A percentile compares a stretch with the other conserved stretches of the same genome.
phyloP scores from a whole-genome alignment of 192 early-diverging fungal genomes.

The Backusella luteola region DNA sequence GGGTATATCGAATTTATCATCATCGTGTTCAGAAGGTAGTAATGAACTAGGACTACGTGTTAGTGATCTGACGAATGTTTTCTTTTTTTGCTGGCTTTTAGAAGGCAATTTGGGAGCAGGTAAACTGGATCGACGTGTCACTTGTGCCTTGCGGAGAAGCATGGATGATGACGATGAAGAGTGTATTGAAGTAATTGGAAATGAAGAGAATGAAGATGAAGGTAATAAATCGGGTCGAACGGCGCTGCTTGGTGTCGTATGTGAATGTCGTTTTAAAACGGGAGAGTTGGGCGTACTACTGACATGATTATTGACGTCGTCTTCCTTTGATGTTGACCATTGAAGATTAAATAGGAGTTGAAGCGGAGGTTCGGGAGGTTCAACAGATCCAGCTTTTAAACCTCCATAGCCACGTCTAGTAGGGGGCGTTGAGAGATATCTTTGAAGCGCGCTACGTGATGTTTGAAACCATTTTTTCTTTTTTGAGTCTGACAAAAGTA shows the following conservation, averaged over 20 bases:
- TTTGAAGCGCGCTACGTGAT: background rate
- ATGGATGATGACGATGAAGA: background rate
- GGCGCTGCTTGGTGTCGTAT: background rate
- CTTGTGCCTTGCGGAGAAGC: background rate
- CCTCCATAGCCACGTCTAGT: constrained; percentile 8
- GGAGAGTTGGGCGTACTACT: background rate
- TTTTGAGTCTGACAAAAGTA: background rate
- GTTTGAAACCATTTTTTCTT: constrained; percentile 8
- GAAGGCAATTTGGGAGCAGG: background rate
- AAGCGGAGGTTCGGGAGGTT: constrained; percentile 11
- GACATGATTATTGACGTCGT: background rate
- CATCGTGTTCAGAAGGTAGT: background rate
- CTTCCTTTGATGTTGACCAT: background rate
- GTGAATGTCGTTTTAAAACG: background rate
- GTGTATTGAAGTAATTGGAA: background rate
- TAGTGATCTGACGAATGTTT: background rate
- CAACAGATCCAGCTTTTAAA: constrained; percentile 7
- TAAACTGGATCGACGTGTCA: background rate
- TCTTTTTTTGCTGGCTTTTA: background rate
- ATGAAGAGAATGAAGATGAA: background rate
- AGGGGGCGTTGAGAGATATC: background rate
- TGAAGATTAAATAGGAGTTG: constrained; percentile 12
- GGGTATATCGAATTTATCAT: background rate
- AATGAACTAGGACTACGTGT: background rate
- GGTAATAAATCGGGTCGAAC: background rate